These are phyloP conservation scores for Entonaema liquescens DNA, from an alignment of 495 filamentous ascomycete species.

Conservation along the genomic window DNA sequence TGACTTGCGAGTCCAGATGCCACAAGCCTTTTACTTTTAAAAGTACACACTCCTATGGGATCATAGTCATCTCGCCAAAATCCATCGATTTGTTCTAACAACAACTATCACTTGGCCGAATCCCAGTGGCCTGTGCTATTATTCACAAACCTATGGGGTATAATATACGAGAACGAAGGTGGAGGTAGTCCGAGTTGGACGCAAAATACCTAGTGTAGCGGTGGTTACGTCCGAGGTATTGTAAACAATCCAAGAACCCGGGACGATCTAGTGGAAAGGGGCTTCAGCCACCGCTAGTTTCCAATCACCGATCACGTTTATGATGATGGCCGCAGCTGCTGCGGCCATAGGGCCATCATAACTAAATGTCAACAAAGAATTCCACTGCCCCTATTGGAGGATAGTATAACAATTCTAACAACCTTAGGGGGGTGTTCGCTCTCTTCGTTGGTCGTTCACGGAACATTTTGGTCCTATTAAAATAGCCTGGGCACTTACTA, in stretches of 20 bases:
- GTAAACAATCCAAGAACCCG: slow-evolving; percentile 10
- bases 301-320: slow-evolving; percentile 15
- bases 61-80: slow-evolving; percentile 14
- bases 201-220: not conserved
- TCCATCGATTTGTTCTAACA: too few relatives aligned
- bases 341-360: slow-evolving; percentile 29
- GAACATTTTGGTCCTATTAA: slow-evolving; percentile 33
- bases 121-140: slow-evolving; percentile 9
- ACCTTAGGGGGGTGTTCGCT: slow-evolving; percentile 9
- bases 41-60: slow-evolving; percentile 18
- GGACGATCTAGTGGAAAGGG: slow-evolving; percentile 15
- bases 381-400: slow-evolving; percentile 25
- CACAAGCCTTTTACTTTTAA: not conserved
- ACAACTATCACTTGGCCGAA: slow-evolving; percentile 16
- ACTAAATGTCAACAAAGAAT: slow-evolving; percentile 20
- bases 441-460: slow-evolving; percentile 22
- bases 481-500: slow-evolving; percentile 27
- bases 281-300: slow-evolving; percentile 40
- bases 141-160: not conserved
- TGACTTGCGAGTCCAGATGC: slow-evolving; percentile 12
- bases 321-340: slow-evolving; percentile 34
- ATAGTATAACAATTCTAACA: slow-evolving; percentile 17
- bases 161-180: slow-evolving; percentile 27
- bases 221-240: slow-evolving; percentile 1
- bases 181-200: not conserved